Conservation (phyloP, 192 early-diverging fungal species). For the Coemansia sp. region DNA sequence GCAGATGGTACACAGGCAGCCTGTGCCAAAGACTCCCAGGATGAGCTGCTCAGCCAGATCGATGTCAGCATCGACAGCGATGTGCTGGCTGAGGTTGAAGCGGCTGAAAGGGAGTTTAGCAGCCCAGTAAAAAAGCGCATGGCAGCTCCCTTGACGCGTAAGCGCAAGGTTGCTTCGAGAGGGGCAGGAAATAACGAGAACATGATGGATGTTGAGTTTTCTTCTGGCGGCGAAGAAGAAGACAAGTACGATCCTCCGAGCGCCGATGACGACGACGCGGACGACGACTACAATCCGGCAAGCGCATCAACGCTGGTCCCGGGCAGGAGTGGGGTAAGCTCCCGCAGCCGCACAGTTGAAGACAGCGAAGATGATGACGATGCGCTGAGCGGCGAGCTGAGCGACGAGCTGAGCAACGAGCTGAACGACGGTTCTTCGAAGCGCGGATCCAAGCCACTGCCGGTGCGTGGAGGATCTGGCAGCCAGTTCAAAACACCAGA, state of each 20-base stretch:
- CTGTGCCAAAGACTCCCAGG: conserved; percentile 39
- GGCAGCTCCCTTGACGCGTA: conserved; percentile 15
- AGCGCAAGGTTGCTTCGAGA: conserved; percentile 15
- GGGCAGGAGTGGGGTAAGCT: conserved; percentile 1
- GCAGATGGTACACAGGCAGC: background rate
- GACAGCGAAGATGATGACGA: conserved; percentile 41
- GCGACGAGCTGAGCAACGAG: background rate
- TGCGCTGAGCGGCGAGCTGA: background rate
- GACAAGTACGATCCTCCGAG: conserved; percentile 7
- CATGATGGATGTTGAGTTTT: background rate
- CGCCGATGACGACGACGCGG: conserved; percentile 23
- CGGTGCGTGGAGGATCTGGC: conserved; percentile 2
- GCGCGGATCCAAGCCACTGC: conserved; percentile 1
- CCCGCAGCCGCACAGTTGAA: conserved; percentile 21
- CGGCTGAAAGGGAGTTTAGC: conserved; percentile 13
- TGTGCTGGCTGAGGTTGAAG: conserved; percentile 36
- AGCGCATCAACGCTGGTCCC: background rate
- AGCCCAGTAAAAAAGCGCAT: background rate
- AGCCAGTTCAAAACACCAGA: conserved; percentile 7
- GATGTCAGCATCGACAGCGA: conserved; percentile 31
- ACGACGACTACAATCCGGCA: conserved; percentile 29
- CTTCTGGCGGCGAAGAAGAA: background rate
- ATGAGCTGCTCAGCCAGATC: conserved; percentile 31
- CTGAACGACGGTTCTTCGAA: background rate
- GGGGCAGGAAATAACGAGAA: background rate